These are phyloP conservation scores for Diatrype stigma DNA, from an alignment of 2,329 filamentous ascomycete genomes.

Conservation along the genomic window DNA sequence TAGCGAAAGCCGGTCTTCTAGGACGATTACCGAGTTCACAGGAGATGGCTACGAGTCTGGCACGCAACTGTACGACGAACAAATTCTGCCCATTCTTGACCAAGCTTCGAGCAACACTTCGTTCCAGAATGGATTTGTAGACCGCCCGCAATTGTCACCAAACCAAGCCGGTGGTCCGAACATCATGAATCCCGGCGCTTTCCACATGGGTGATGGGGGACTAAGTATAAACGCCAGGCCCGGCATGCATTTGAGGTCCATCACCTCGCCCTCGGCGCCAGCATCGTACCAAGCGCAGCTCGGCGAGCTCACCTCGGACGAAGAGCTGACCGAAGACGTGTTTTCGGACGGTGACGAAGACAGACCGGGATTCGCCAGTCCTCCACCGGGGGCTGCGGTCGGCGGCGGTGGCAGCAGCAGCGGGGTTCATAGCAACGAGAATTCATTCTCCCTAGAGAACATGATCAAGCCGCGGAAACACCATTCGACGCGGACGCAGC, in stretches of 20 bases:
- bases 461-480: conserved; percentile 58
- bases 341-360: conserved; percentile 76
- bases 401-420: no score
- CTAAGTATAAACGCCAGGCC: conserved; percentile 49
- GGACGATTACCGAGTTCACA: conserved; percentile 61
- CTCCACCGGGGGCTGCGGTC: conserved; percentile 2
- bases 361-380: conserved; percentile 26
- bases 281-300: conserved; percentile 51
- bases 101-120: conserved; percentile 77
- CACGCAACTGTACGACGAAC: conserved; percentile 85
- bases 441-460: conserved; percentile 54
- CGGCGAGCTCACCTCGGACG: conserved; percentile 66
- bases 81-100: conserved; percentile 84
- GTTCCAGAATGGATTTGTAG: conserved; percentile 85
- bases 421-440: conserved; percentile 22
- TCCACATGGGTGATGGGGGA: conserved; percentile 33
- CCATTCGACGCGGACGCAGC: conserved; percentile 53
- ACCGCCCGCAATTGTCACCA: conserved; percentile 56
- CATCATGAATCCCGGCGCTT: conserved; percentile 59
- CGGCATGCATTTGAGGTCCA: conserved; percentile 71
- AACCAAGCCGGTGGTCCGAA: conserved; percentile 55
- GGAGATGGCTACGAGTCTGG: conserved; percentile 66
- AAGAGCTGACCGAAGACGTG: conserved; percentile 68
- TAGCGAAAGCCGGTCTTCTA: conserved; percentile 57
- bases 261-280: conserved; percentile 72